These are phyloP conservation scores for Mixia osmundae DNA, from an alignment of 1,284 basidiomycete species.

Conservation along the genomic window DNA sequence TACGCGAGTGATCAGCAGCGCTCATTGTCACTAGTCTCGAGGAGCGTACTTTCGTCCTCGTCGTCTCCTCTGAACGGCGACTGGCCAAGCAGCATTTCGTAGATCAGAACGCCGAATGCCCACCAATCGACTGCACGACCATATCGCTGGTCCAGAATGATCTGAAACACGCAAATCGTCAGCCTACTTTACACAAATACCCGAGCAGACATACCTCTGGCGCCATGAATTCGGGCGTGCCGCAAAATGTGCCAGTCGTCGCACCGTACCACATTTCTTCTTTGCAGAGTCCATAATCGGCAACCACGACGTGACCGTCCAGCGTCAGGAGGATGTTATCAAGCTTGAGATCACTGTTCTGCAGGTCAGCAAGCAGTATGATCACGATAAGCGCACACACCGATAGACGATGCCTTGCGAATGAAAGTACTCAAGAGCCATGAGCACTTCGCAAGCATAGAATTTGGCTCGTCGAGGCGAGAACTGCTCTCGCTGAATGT, in stretches of 20 bases:
- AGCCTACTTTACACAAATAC: not conserved
- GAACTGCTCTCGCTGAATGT: constrained; percentile 60
- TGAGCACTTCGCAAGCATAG: constrained; percentile 90
- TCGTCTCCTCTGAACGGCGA: constrained; percentile 98
- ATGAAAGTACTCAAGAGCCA: constrained; percentile 97
- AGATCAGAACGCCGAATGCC: constrained; percentile 96
- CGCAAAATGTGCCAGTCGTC: constrained; percentile 98
- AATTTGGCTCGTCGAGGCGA: constrained; percentile 75
- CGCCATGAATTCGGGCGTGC: constrained; percentile 99
- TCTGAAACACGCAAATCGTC: constrained; percentile 29
- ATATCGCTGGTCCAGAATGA: constrained; percentile 91
- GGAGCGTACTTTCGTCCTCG: constrained; percentile 98
- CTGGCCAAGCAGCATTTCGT: constrained; percentile 97
- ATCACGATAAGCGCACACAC: constrained; percentile 27
- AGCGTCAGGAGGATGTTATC: constrained; percentile 94
- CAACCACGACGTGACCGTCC: constrained; percentile 96
- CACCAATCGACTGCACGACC: constrained; percentile 99
- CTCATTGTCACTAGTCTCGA: too few relatives aligned
- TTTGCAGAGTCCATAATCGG: constrained; percentile 97
- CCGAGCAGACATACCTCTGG: constrained; percentile 44
- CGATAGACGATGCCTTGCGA: constrained; percentile 82
- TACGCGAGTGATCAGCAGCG: too few relatives aligned
- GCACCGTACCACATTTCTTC: constrained; percentile 95
- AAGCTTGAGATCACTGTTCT: constrained; percentile 68
- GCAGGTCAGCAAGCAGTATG: not conserved